Evolutionary conservation across 106 monocot genomes (phyloP).

Genomic region (Agapanthus africanus): DNA sequence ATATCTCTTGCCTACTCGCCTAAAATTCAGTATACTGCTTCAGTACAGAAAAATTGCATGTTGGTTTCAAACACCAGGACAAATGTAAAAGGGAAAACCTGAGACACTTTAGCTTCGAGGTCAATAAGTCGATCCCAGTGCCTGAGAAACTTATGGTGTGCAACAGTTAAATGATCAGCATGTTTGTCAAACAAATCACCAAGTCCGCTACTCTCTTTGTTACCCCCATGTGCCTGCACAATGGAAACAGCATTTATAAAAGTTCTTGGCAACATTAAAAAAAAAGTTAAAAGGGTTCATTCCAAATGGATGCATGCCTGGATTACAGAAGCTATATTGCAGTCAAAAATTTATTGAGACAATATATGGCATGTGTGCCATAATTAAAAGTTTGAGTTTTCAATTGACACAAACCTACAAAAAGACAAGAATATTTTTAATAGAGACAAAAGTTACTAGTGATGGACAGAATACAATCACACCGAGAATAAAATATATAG

Average conservation of each 20-base stretch:
- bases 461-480: too few species aligned
- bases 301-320: too few species aligned
- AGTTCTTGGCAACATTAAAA: neutral
- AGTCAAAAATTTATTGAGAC: too few species aligned
- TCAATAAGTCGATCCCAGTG: constrained; percentile 90
- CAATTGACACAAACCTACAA: neutral
- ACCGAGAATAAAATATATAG: neutral
- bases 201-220: constrained; percentile 56
- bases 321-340: too few species aligned
- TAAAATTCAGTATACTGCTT: constrained; percentile 25
- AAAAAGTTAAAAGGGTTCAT: neutral
- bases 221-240: constrained; percentile 67
- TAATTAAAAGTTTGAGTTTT: neutral
- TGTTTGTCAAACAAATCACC: constrained; percentile 56
- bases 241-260: neutral
- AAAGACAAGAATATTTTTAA: constrained; percentile 4
- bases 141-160: constrained; percentile 54
- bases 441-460: neutral
- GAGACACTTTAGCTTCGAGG: constrained; percentile 74
- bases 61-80: neutral
- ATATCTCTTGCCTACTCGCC: constrained; percentile 52
- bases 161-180: constrained; percentile 54
- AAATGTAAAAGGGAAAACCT: constrained; percentile 31
- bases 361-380: neutral
- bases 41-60: constrained; percentile 7